Evolutionary conservation across 1,284 basidiomycete species (phyloP), one percentile per base, ranked within the genome.

Genomic region (Singerocomus rubriflavus): DNA sequence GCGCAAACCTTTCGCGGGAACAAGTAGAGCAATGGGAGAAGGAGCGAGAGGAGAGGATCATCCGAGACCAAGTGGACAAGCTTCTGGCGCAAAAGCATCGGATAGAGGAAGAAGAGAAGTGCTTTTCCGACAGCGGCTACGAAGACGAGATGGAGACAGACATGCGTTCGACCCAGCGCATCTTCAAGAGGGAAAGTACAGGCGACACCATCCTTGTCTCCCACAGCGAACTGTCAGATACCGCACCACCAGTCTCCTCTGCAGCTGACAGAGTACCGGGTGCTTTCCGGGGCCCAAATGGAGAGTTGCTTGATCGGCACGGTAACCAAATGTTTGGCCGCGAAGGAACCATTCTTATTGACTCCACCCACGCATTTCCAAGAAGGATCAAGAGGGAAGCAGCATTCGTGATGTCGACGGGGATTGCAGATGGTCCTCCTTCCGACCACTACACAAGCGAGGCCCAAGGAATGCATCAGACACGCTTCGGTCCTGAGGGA

Each of bases 21-120:
- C 59, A 66, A 26, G 62, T 66, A 0, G 59, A 64, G 10, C 36
- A 12, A 7, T 16, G 55, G n/a, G 54, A 69, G 33, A 36, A 42
- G 2, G 46, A 47, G 16, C 53, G 43, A 1, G 65, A 57, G 27
- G 46, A 52, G 0, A 33, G 17, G 10, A 66, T 68, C n/a, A 17
- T 55, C 25, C 40, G 26, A 1, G 44, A 46, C 4, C 68, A 66
- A 36, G 29, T 59, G 7, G 32, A 44, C 12, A 65, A 46, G 17
- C 31, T 70, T 4, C 36, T 66, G 21, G 66, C 48, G 1, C 30
- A 59, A n/a, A 57, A 48, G 39, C 29, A 25, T 8, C 47, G 26
- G 2, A 3, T 51, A 5, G 46, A 45, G 21, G 53, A 50, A 46
- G 56, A 55, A 40, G 51, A 52, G n/a, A 26, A 12, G 0, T 0